Evolutionary conservation across 331 rosid genomes (phyloP), one percentile per base, ranked within the genome.

Genomic region (Acacia pycnantha): DNA sequence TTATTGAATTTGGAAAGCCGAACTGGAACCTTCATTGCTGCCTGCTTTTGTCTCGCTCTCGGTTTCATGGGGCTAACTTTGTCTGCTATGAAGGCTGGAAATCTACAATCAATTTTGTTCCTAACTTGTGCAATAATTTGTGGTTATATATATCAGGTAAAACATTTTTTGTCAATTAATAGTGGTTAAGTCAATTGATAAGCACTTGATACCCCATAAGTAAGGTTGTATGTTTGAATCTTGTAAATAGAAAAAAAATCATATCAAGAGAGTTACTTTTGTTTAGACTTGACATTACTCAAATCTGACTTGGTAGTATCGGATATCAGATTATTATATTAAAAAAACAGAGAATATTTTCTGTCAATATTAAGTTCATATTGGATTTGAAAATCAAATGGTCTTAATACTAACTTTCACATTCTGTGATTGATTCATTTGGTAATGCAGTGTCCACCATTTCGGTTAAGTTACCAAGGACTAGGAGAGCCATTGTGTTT

Each of bases 401-500:
- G 35, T 41, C 33, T 58, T 51, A 19, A 79, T 84, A 84, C 62
- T 76, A 84, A 67, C 82, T 40, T 77, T 10, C 26, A 48, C 58
- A 22, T 75, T 76, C 72, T 46, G 44, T 79, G 40, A 35, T 77
- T 73, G 58, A 26, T 0, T 33, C 43, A 26, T 46, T 70, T 44
- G 41, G 27, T 47, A 33, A 82, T 89, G 82, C 93, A 94, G 98
- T 90, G 94, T 82, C 98, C 97, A 5, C 98, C 97, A 15, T 94
- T 90, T 89, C 89, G 97, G 80, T 81, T 94, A 86, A 91, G 98
- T 84, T 94, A 92, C 85, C 94, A 77, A 31, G 98, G 98, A 56
- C 80, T 94, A 8, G 97, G 98, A 81, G 98, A 94, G 84, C 98
- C 97, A 16, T 87, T 94, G 89, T 94, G 98, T 87, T 92, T 92